Evolutionary conservation across 2,329 filamentous ascomycete genomes (phyloP), one percentile per base, ranked within the genome.

Genomic region (Kalmusia sp.): DNA sequence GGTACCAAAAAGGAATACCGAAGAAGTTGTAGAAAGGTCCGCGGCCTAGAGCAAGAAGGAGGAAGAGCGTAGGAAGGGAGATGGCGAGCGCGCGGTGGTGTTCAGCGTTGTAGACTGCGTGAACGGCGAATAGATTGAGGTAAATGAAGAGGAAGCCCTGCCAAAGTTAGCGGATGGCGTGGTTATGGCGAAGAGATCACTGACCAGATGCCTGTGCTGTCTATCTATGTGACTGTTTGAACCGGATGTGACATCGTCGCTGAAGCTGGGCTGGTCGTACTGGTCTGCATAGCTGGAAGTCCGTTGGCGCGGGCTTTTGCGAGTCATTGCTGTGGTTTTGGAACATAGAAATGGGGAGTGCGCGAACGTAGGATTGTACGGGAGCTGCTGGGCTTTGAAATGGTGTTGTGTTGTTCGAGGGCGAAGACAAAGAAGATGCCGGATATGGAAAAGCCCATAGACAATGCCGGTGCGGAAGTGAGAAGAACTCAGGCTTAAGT

Each of bases 371-470:
- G 22, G n/a, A n/a, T 25, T 6, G n/a, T 8, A 15, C 24, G 44
- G 4, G 33, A 21, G 24, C 9, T 28, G 14, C 25, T 17, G 21
- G 2, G 9, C 9, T 14, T 28, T 47, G 31, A 31, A 30, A 12
- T 28, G 3, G 7, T 14, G n/a, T 5, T 7, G 22, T 37, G 21
- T 30, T 38, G 17, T 30, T 28, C 17, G 24, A 14, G 9, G 7
- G 33, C 9, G 22, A 19, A 22, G n/a, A 47, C 44, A 47, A 47
- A 47, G 44, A 37, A 9, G 33, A 7, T 11, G 44, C 44, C 44
- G 33, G 19, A 47, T 28, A n/a, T 11, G 22, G 33, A 47, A 38
- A 17, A 15, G 7, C 30, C 14, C 22, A 19, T 24, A 41, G 28
- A 19, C 24, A 9, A 15, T n/a, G 17, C 17, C 21, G n/a, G 12